Percentiles rank a stretch among this genome's conserved stretches.
phyloP scores from a whole-genome alignment of 345 rosid species.

The Turnera subulata region DNA sequence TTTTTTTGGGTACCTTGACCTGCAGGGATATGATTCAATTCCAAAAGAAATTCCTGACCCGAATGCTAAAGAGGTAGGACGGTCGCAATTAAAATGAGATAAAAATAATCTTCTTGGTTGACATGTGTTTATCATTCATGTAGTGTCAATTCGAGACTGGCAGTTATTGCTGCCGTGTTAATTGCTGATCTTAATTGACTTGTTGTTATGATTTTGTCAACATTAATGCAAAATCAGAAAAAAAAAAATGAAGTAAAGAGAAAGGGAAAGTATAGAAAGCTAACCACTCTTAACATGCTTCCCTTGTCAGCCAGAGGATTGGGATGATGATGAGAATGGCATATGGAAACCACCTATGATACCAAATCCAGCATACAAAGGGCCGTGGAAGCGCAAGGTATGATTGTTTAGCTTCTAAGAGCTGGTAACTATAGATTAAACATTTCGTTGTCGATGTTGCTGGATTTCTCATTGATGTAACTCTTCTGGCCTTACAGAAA shows the following conservation, averaged over 20 bases:
- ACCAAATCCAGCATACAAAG: constrained; percentile 47
- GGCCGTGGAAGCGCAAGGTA: constrained; percentile 45
- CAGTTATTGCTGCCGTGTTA: no score
- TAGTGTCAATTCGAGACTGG: no score
- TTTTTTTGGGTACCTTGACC: constrained; percentile 1
- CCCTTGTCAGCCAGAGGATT: constrained; percentile 32
- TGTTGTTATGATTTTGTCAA: no score
- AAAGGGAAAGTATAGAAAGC: no score
- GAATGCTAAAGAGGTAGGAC: constrained; percentile 37
- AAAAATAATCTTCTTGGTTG: no score
- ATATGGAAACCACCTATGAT: constrained; percentile 40
- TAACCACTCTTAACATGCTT: neutral
- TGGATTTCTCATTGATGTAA: constrained; percentile 1
- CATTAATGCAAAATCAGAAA: no score
- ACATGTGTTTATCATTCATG: no score
- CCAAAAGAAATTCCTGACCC: constrained; percentile 42
- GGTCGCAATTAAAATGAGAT: no score
- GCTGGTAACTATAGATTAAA: neutral
- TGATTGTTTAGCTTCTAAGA: neutral
- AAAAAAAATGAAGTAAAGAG: no score
- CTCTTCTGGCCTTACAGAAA: constrained; percentile 39
- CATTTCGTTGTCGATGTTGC: neutral
- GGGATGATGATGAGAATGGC: constrained; percentile 49
- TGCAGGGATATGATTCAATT: constrained; percentile 43
- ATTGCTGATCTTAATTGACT: no score